Evolutionary conservation across 352 stramenopile species (phyloP), one percentile per base, ranked within the genome.

Genomic region (Globisporangium camurandrum): DNA sequence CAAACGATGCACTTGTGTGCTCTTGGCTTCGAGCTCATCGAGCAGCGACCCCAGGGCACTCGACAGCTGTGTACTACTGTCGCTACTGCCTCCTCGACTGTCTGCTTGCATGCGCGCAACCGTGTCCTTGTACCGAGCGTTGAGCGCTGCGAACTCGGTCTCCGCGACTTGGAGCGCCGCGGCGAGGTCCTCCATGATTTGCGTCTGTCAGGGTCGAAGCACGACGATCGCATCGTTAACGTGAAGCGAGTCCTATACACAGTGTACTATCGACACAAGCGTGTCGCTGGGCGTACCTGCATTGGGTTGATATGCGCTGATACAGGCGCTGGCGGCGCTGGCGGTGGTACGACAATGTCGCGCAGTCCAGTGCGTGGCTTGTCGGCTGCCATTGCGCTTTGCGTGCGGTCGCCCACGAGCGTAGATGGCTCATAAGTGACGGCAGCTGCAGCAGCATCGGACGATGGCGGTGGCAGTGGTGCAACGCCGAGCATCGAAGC

Each of bases 1-100:
- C 28, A 88, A 71, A 40, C 85, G 49, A 38, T 86, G 72, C 12
- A 88, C 52, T 42, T 88, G 69, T 36, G 78, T 80, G n/a, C 63
- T 67, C 56, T 88, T 85, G 34, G 65, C 59, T 53, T 85, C 72
- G 12, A 86, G 53, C 42, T 85, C 74, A 41, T 86, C 71, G 19
- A 86, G 52, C 44, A 85, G 54, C 11, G 67, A 53, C 2, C 62
- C 64, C 4, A 88, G 56, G 14, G 55, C 59, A 44, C 62, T 66
- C 16, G 73, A 76, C 8, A 83, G 51, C n/a, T 84, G 61, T 0
- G 52, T 37, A 30, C 59, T 54, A 34, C 28, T 46, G 26, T 37
- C 28, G 17, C 45, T 47, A 31, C 39, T 9, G 47, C 14, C 9
- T 39, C 19, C 33, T 4, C 39, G 39, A 19, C 37, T 12, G 40